Conservation (phyloP, 495 filamentous ascomycete species). For the Podospora pseudocomata region DNA sequence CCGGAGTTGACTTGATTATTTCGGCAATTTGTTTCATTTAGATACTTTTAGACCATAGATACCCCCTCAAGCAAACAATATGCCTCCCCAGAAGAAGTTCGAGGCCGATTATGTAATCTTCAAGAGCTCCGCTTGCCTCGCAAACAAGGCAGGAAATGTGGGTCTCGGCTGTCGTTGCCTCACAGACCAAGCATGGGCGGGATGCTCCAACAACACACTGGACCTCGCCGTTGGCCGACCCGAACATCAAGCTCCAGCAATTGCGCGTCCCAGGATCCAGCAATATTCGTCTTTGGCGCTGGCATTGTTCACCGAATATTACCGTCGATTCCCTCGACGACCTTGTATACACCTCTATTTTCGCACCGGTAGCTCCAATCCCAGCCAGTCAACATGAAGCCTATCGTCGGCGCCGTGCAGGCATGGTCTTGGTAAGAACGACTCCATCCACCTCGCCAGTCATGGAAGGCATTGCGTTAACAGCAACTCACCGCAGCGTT, state of each 20-base stretch:
- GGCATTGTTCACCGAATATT: not conserved
- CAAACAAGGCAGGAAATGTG: not conserved
- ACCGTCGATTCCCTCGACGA: not conserved
- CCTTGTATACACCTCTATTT: not conserved
- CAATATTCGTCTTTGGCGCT: not conserved
- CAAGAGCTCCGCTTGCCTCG: not conserved
- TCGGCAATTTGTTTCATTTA: not conserved
- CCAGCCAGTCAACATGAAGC: constrained; percentile 68
- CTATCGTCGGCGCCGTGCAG: constrained; percentile 81
- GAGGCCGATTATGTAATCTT: not conserved
- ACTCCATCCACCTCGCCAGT: not conserved
- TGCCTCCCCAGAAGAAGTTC: not conserved
- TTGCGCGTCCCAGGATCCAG: not conserved
- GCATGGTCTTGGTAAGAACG: constrained; percentile 81
- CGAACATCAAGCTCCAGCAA: not conserved
- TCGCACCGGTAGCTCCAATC: not conserved
- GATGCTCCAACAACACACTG: constrained; percentile 4
- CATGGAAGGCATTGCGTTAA: not conserved
- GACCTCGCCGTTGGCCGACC: not conserved
- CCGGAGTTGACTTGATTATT: not conserved
- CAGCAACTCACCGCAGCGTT: constrained; percentile 51
- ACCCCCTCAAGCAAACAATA: too few relatives aligned
- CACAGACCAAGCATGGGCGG: not conserved
- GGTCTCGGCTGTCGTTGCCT: not conserved
- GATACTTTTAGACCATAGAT: not conserved